A percentile compares a stretch with the other conserved stretches of the same genome.
phyloP scores from a whole-genome alignment of 208 protist genomes.

The Angomonas ambiguus region DNA sequence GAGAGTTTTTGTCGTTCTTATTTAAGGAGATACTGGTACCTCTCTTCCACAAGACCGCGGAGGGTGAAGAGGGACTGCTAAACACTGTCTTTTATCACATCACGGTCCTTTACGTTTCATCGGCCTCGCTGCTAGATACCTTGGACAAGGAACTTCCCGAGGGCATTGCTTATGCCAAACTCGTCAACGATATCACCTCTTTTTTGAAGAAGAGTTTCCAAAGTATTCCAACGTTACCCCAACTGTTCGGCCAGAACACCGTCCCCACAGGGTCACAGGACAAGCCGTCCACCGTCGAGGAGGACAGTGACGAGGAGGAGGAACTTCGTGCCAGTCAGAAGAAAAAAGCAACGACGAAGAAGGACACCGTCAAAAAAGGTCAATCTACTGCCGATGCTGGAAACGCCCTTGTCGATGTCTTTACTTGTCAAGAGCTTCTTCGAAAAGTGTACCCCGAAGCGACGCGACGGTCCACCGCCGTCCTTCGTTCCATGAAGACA shows the following conservation, averaged over 20 bases:
- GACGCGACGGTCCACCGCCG: background rate
- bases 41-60: conserved; percentile 9
- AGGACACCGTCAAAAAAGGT: background rate
- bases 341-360: background rate
- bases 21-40: conserved; percentile 23
- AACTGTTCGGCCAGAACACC: background rate
- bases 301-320: background rate
- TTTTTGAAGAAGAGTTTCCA: background rate
- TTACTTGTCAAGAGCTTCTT: background rate
- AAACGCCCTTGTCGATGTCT: conserved; percentile 4
- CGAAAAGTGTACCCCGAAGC: background rate
- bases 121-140: background rate
- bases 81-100: conserved; percentile 31
- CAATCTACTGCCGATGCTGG: background rate
- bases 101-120: conserved; percentile 32
- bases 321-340: background rate
- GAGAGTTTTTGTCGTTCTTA: conserved; percentile 2
- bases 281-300: background rate
- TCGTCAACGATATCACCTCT: background rate
- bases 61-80: conserved; percentile 3
- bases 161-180: background rate
- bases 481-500: background rate
- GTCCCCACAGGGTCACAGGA: background rate
- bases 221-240: background rate
- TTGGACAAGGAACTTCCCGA: background rate